Evolutionary conservation across 2,329 filamentous ascomycete genomes (phyloP).

Genomic region (Penicillium sp.): DNA sequence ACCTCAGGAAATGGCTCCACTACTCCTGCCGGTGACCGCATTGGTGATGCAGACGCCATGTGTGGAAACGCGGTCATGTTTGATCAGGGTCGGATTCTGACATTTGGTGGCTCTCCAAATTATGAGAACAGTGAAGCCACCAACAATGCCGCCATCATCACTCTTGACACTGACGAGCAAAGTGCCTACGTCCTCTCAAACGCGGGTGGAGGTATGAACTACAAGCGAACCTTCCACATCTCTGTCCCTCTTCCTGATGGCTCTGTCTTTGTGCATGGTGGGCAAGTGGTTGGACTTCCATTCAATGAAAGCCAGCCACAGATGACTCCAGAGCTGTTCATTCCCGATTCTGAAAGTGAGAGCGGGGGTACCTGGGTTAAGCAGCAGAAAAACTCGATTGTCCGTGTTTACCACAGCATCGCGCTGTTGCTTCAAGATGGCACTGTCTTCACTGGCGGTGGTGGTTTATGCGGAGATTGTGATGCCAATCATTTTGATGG

Average conservation of each 20-base stretch:
- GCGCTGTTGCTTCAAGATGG: constrained; percentile 53
- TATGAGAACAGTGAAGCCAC: constrained; percentile 48
- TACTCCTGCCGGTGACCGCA: constrained; percentile 45
- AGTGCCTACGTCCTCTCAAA: constrained; percentile 36
- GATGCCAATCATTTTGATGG: constrained; percentile 54
- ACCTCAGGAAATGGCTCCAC: constrained; percentile 44
- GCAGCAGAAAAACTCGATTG: constrained; percentile 8
- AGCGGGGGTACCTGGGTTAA: constrained; percentile 37
- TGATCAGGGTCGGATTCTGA: constrained; percentile 58
- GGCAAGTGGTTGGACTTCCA: constrained; percentile 43
- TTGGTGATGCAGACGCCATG: constrained; percentile 53
- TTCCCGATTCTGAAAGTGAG: constrained; percentile 34
- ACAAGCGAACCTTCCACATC: constrained; percentile 47
- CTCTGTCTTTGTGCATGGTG: constrained; percentile 50
- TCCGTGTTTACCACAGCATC: constrained; percentile 49
- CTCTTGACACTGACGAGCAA: constrained; percentile 35
- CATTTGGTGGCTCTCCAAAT: constrained; percentile 49
- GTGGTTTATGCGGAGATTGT: constrained; percentile 54
- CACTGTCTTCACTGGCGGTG: constrained; percentile 53
- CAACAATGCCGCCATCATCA: constrained; percentile 52
- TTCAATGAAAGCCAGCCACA: constrained; percentile 47
- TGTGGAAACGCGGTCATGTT: constrained; percentile 59
- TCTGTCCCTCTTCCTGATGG: constrained; percentile 53
- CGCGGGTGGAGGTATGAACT: constrained; percentile 47
- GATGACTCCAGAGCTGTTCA: constrained; percentile 49